A percentile compares a stretch with the other conserved stretches of the same genome.
These are phyloP conservation scores for Pseudogymnoascus sp. DNA, from an alignment of 2,329 filamentous ascomycete genomes.

Conservation along the genomic window DNA sequence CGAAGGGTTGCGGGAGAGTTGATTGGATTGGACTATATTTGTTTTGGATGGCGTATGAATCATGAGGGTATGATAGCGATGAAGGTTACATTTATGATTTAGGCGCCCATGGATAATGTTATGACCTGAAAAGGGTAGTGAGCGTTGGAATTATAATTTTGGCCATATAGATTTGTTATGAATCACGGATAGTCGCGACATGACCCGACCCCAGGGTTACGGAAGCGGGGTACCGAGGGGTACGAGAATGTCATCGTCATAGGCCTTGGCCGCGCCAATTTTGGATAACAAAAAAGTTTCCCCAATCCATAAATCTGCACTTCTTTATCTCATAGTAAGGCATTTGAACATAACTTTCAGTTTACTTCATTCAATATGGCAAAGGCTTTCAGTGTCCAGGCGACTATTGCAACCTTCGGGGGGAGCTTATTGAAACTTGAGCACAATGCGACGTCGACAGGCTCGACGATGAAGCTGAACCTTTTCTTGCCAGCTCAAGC, in stretches of 20 bases:
- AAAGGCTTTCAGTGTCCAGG: slow-evolving; percentile 69
- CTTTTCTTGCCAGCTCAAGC: slow-evolving; percentile 78
- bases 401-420: slow-evolving; percentile 84
- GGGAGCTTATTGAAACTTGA: slow-evolving; percentile 91
- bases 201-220: slow-evolving; percentile 2
- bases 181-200: background rate
- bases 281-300: background rate
- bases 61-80: slow-evolving; percentile 1
- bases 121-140: background rate
- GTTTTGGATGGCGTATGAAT: slow-evolving; percentile 5
- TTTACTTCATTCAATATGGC: background rate
- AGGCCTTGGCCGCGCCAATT: background rate
- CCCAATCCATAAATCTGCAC: background rate
- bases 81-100: slow-evolving; percentile 3
- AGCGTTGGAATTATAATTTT: background rate
- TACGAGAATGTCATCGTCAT: background rate
- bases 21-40: slow-evolving; percentile 1
- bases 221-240: slow-evolving; percentile 5
- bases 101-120: slow-evolving; percentile 1
- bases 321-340: background rate
- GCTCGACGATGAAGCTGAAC: slow-evolving; percentile 86
- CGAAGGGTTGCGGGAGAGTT: background rate
- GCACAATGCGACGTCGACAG: slow-evolving; percentile 70
- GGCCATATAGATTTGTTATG: background rate
- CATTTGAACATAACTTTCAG: background rate